phyloP scores from a whole-genome alignment of 306 rosid species.

The Lathyrus sativus region DNA sequence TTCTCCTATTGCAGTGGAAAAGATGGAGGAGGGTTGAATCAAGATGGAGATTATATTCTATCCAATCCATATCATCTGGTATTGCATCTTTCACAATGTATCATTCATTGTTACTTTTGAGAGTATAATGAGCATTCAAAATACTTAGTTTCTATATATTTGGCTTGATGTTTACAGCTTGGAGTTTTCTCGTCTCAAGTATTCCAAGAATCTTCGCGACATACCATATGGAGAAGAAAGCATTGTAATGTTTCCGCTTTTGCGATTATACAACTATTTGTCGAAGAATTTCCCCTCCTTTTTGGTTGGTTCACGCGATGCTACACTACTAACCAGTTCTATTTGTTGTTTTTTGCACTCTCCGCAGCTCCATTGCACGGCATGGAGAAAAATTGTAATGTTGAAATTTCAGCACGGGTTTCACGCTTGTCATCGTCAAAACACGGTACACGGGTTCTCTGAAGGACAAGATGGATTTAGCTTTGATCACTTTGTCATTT shows the following conservation, averaged over 20 bases:
- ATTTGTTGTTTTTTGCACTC: slow-evolving; percentile 25
- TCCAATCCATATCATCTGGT: slow-evolving; percentile 98
- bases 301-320: slow-evolving; percentile 16
- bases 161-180: slow-evolving; percentile 69
- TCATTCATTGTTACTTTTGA: slow-evolving; percentile 13
- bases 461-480: background rate
- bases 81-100: slow-evolving; percentile 35
- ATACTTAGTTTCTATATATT: slow-evolving; percentile 43
- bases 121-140: slow-evolving; percentile 27
- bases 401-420: slow-evolving; percentile 90
- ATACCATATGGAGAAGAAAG: slow-evolving; percentile 82
- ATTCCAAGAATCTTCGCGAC: slow-evolving; percentile 91
- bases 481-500: background rate
- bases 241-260: slow-evolving; percentile 62
- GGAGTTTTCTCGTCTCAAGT: slow-evolving; percentile 99
- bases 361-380: slow-evolving; percentile 78
- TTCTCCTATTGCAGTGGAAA: slow-evolving; percentile 67
- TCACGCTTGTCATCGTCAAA: slow-evolving; percentile 70
- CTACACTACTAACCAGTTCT: slow-evolving; percentile 41
- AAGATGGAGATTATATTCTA: slow-evolving; percentile 80
- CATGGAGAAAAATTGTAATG: slow-evolving; percentile 93
- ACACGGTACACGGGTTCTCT: slow-evolving; percentile 77
- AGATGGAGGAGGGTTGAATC: slow-evolving; percentile 82
- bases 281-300: slow-evolving; percentile 6
- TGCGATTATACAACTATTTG: slow-evolving; percentile 18